Base-by-base conservation (phyloP, 2,329 filamentous ascomycete genomes). In the Aureobasidium sp. region DNA sequence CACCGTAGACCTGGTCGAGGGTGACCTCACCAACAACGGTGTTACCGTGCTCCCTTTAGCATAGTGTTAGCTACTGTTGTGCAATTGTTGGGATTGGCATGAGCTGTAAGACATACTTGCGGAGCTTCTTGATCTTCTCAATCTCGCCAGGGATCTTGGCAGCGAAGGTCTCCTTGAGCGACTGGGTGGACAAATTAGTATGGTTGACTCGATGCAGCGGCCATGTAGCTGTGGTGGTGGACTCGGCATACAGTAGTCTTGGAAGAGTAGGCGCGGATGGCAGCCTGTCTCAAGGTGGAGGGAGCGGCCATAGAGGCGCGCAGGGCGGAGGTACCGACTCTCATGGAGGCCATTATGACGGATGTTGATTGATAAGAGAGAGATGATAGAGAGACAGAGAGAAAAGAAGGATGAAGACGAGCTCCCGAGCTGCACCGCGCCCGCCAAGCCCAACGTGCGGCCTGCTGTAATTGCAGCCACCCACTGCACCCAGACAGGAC, bases 1-100 rank as follows among this genome's bases (percentile, higher is more conserved):
- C 94, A 77, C 94, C 94, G 78, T 97, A 99, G 76, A 96, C 94
- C 83, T 99, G 94, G 84, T 97, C 94, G 69, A 99, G 90, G 66
- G 94, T 99, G 77, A 99, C 91, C 85, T 97, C 91, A 78, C 94
- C 93, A 71, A 99, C 77, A 73, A 97, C 90, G 83, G 93, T 97
- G 84, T 84, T 90, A 77, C 94, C 94, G 78, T 95, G 86, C 76
- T 96, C 93, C 82, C 92, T 96, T 70, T 62, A 63, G 59, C 13
- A 34, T 13, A n/a, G 5, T 65, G 63, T 69, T 47, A 71, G 68
- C 44, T 70, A 67, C 27, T 43, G 41, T 20, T 7, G 15, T 10
- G 66, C n/a, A 44, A 43, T 26, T 27, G 41, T 47, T n/a, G 37
- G 1, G 34, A 9, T 52, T 7, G 36, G 32, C 15, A 34, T 17